A percentile compares a stretch with the other conserved stretches of the same genome.
Evolutionary conservation across 352 stramenopile species (phyloP).

Genomic region (Globisporangium acanthophoron): DNA sequence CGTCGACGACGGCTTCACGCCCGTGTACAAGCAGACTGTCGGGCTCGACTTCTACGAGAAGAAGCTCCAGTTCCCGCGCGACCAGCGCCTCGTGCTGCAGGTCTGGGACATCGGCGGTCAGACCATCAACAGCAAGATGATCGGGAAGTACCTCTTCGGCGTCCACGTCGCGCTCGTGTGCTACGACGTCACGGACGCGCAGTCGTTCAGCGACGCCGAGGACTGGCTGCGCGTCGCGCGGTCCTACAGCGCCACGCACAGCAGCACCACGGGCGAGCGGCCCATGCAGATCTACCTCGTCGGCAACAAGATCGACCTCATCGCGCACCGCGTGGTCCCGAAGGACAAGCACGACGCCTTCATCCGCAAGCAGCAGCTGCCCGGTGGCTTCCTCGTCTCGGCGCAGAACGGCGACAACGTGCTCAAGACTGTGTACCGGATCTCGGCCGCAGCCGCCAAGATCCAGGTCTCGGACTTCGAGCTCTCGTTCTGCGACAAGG

Average conservation of each 20-base stretch:
- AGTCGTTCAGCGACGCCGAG: slow-evolving; percentile 77
- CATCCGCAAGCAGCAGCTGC: slow-evolving; percentile 50
- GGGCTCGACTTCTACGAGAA: slow-evolving; percentile 88
- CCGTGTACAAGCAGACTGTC: slow-evolving; percentile 86
- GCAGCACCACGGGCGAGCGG: slow-evolving; percentile 10
- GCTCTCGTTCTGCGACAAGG: slow-evolving; percentile 73
- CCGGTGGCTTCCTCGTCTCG: slow-evolving; percentile 76
- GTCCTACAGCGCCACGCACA: slow-evolving; percentile 6
- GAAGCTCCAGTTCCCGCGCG: slow-evolving; percentile 65
- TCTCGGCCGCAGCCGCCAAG: slow-evolving; percentile 57
- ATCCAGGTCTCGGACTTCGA: slow-evolving; percentile 77
- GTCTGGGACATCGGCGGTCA: slow-evolving; percentile 89
- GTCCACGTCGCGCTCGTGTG: slow-evolving; percentile 77
- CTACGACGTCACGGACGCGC: slow-evolving; percentile 83
- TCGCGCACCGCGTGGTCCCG: slow-evolving; percentile 64
- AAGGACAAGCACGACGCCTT: slow-evolving; percentile 73
- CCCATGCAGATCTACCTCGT: slow-evolving; percentile 65
- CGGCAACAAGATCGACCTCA: slow-evolving; percentile 86
- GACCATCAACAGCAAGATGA: slow-evolving; percentile 86
- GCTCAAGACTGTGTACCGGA: slow-evolving; percentile 70
- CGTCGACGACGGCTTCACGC: slow-evolving; percentile 71
- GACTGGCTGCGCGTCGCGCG: slow-evolving; percentile 66
- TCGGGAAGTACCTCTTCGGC: slow-evolving; percentile 80
- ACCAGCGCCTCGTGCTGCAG: slow-evolving; percentile 72
- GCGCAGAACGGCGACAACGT: slow-evolving; percentile 83